phyloP scores from a whole-genome alignment of 176 grass and related monocot genomes.

The Alopecurus myosuroides region DNA sequence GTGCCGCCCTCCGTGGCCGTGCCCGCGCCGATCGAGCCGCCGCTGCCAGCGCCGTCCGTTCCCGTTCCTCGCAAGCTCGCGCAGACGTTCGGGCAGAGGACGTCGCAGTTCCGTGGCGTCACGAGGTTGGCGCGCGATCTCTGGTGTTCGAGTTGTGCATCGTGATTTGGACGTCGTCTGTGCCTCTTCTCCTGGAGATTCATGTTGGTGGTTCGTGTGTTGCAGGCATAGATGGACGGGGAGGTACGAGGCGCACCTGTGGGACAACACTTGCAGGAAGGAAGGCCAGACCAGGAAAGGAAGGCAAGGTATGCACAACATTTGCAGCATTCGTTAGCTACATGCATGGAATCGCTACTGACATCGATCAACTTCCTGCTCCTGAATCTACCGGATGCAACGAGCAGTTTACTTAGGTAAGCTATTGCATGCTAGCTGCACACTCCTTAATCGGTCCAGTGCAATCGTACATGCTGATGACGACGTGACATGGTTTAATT shows the following conservation, averaged over 20 bases:
- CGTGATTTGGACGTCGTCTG: background rate
- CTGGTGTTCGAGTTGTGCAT: background rate
- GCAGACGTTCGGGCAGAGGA: slow-evolving; percentile 86
- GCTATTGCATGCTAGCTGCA: background rate
- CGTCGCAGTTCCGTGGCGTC: slow-evolving; percentile 85
- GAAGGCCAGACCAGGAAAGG: slow-evolving; percentile 97
- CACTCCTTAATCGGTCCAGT: background rate
- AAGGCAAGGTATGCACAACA: slow-evolving; percentile 50
- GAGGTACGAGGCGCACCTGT: slow-evolving; percentile 89
- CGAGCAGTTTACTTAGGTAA: slow-evolving; percentile 90
- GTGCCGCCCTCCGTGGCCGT: slow-evolving; percentile 40
- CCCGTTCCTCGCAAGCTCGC: slow-evolving; percentile 38
- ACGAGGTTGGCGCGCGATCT: slow-evolving; percentile 41
- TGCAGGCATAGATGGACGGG: slow-evolving; percentile 81
- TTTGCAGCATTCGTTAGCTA: background rate
- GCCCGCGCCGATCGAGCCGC: background rate
- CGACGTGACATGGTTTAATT: background rate
- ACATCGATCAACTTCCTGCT: background rate
- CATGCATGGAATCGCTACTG: background rate
- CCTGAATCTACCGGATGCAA: background rate
- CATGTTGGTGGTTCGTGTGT: background rate
- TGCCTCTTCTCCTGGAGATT: background rate
- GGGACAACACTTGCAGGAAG: slow-evolving; percentile 93
- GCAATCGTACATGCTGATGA: background rate
- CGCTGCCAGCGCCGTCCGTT: slow-evolving; percentile 12